Conservation (phyloP, 495 filamentous ascomycete genomes). For the Daldinia loculata region DNA sequence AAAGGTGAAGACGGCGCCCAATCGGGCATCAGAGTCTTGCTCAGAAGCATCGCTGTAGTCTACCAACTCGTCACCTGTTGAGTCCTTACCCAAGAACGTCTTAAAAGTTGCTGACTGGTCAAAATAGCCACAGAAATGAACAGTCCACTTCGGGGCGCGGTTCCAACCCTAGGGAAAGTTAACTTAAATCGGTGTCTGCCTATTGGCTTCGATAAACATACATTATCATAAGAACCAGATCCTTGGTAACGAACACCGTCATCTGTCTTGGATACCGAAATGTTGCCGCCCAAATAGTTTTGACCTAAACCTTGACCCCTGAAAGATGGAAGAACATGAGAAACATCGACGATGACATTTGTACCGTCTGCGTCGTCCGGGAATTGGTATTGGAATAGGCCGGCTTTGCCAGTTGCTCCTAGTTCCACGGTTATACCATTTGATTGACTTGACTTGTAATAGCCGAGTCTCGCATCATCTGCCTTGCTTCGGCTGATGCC, state of each 20-base stretch:
- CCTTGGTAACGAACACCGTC: conserved; percentile 66
- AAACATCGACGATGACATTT: conserved; percentile 73
- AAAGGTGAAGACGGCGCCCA: conserved; percentile 58
- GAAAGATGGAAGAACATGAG: conserved; percentile 72
- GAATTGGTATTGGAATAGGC: conserved; percentile 71
- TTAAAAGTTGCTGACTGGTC: conserved; percentile 53
- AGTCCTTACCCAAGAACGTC: conserved; percentile 62
- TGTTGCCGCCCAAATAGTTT: conserved; percentile 70
- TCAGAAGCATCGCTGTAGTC: conserved; percentile 38
- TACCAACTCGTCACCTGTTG: conserved; percentile 36
- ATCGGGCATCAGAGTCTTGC: conserved; percentile 43
- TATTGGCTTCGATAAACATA: conserved; percentile 44
- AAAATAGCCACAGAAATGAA: conserved; percentile 76
- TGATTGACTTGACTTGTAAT: conserved; percentile 65
- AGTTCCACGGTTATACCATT: conserved; percentile 68
- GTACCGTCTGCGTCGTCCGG: conserved; percentile 50
- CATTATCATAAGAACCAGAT: conserved; percentile 70
- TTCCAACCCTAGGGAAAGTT: conserved; percentile 50
- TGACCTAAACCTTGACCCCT: conserved; percentile 68
- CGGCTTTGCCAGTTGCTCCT: conserved; percentile 67
- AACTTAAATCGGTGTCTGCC: conserved; percentile 11
- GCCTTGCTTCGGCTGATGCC: conserved; percentile 58
- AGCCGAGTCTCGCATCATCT: conserved; percentile 68
- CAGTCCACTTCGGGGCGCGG: conserved; percentile 66
- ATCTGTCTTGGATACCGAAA: conserved; percentile 54